phyloP scores from a whole-genome alignment of 2,329 filamentous ascomycete species.

The Purpureocillium takamizusanense region DNA sequence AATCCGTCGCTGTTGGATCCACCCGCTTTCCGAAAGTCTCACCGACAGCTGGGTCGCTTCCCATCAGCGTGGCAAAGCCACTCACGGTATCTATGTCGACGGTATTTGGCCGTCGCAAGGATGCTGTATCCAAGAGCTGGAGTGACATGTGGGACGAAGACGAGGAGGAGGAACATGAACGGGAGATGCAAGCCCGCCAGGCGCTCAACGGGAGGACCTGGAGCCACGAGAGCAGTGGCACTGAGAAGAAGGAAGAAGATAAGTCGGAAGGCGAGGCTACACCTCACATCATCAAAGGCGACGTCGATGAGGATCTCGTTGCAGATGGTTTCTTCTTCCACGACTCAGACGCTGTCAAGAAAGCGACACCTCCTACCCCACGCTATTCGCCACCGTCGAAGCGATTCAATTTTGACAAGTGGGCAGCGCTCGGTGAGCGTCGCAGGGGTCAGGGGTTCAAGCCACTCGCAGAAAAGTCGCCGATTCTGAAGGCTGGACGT shows the following conservation, averaged over 20 bases:
- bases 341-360: conserved; percentile 40
- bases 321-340: conserved; percentile 68
- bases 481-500: conserved; percentile 40
- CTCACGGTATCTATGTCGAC: conserved; percentile 63
- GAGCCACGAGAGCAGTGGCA: conserved; percentile 62
- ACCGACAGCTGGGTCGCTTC: conserved; percentile 59
- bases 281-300: conserved; percentile 28
- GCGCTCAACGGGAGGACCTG: conserved; percentile 66
- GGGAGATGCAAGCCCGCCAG: conserved; percentile 48
- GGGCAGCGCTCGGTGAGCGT: conserved; percentile 79
- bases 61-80: conserved; percentile 73
- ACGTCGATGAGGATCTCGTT: conserved; percentile 56
- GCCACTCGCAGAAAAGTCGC: conserved; percentile 40
- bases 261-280: conserved; percentile 10
- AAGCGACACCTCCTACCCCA: conserved; percentile 27
- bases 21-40: conserved; percentile 35
- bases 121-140: conserved; percentile 94
- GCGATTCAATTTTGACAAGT: conserved; percentile 64
- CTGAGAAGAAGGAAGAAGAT: conserved; percentile 12
- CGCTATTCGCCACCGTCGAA: conserved; percentile 61
- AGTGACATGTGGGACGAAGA: conserved; percentile 98
- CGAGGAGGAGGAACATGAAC: conserved; percentile 63
- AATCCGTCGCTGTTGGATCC: conserved; percentile 53
- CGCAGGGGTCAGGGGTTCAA: conserved; percentile 56
- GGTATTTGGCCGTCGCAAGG: conserved; percentile 69